phyloP scores from a whole-genome alignment of 768 basidiomycete species.

The Pleurotus sapidus region DNA sequence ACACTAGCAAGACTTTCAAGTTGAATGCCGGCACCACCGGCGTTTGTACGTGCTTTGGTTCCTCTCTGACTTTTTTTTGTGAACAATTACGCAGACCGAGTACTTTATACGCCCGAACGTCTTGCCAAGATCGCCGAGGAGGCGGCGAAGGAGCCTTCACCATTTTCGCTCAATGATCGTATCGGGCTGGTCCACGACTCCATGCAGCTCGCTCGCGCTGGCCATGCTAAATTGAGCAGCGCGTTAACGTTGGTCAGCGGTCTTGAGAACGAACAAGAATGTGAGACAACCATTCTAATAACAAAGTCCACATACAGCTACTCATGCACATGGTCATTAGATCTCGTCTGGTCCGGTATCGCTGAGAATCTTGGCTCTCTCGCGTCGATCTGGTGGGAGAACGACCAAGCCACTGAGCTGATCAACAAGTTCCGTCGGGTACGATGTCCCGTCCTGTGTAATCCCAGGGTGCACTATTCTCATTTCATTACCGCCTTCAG shows the following conservation, averaged over 20 bases:
- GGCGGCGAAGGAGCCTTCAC: slow-evolving; percentile 60
- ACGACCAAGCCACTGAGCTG: slow-evolving; percentile 46
- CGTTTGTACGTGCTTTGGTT: slow-evolving; percentile 61
- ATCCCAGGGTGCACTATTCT: not conserved
- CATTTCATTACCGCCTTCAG: slow-evolving; percentile 28
- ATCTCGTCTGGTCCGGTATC: slow-evolving; percentile 80
- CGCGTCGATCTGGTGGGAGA: slow-evolving; percentile 80
- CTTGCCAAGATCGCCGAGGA: slow-evolving; percentile 76
- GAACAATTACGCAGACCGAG: slow-evolving; percentile 55
- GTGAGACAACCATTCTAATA: slow-evolving; percentile 35
- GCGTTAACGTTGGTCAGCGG: slow-evolving; percentile 70
- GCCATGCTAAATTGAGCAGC: slow-evolving; percentile 72
- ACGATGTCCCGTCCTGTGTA: slow-evolving; percentile 15
- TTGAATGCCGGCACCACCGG: slow-evolving; percentile 87
- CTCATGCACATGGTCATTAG: slow-evolving; percentile 31
- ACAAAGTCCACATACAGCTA: not conserved
- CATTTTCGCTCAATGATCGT: slow-evolving; percentile 81
- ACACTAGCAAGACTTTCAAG: slow-evolving; percentile 80
- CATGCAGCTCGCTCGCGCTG: slow-evolving; percentile 77
- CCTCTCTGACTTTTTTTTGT: slow-evolving; percentile 7
- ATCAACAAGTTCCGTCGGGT: slow-evolving; percentile 64
- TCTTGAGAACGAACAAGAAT: slow-evolving; percentile 74
- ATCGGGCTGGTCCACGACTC: slow-evolving; percentile 88
- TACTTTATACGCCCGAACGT: slow-evolving; percentile 80
- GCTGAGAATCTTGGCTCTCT: slow-evolving; percentile 52